Evolutionary conservation across 768 basidiomycete genomes (phyloP).

Genomic region (Lentinus tigrinus): DNA sequence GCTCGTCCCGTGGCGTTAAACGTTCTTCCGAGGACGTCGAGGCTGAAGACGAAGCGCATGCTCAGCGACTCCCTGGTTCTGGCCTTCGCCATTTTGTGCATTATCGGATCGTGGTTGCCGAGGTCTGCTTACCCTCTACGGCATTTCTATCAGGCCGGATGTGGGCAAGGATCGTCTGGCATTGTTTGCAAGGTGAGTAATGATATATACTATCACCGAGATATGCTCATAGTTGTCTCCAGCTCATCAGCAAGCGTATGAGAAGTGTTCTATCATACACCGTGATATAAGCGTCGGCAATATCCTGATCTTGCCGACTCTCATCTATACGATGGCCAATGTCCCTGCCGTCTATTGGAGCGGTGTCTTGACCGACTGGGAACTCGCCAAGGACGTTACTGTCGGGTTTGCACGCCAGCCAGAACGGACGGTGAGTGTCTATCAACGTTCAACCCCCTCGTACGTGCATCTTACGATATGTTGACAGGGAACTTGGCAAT

Average conservation of each 20-base stretch:
- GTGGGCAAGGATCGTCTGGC: neutral
- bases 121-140: slow-evolving; percentile 4
- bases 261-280: neutral
- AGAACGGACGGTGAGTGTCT: neutral
- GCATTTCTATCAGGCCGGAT: neutral
- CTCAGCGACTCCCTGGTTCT: neutral
- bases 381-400: neutral
- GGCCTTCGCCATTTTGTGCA: neutral
- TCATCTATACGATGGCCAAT: neutral
- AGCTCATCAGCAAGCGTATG: neutral
- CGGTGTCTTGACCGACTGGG: slow-evolving; percentile 6
- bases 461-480: no score
- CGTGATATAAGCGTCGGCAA: slow-evolving; percentile 15
- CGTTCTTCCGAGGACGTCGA: neutral
- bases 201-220: neutral
- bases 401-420: neutral
- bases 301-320: neutral
- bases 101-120: slow-evolving; percentile 9
- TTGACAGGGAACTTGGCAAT: slow-evolving; percentile 23
- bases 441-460: no score
- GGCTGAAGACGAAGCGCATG: neutral
- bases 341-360: neutral
- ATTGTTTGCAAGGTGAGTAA: neutral
- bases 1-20: neutral
- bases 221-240: neutral